Evolutionary conservation across 805 yeast species (phyloP), one percentile per base, ranked within the genome.

Genomic region (Diddensiella santjacobensis): DNA sequence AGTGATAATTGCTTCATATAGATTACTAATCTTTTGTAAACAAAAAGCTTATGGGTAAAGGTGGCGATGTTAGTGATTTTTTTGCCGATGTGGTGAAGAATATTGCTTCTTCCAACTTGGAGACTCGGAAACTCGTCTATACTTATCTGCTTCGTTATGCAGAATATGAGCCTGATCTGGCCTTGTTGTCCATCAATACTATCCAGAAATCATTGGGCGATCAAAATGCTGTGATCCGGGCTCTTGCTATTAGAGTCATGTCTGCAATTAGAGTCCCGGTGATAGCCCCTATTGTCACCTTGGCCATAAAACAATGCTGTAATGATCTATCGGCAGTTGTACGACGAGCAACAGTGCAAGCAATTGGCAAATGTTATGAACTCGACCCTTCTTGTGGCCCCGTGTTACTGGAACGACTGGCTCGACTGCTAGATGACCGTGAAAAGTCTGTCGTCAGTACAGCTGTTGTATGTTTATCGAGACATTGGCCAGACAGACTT

Each of bases 31-130:
- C 11, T 13, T 13, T 13, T n/a, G n/a, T n/a, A n/a, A n/a, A n/a
- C n/a, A n/a, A n/a, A n/a, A 17, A 51, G 48, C 54, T 62, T 18
- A 61, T 60, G 57, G 64, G 66, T 19, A 52, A 53, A 24, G 72
- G 71, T 11, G 60, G 71, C 45, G 75, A 76, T 23, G 69, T 75
- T 6, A 55, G 71, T 3, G 71, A 67, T 50, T 77, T 69, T 60
- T 91, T 87, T 71, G 88, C 97, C 0, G 90, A 86, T 59, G 93
- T 93, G 3, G 84, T 93, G 48, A 91, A 90, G 65, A 89, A 89
- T 64, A 81, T 90, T 30, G 84, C 87, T 4, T 81, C 91, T 17
- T 66, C 70, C 42, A 78, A 80, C 48, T 61, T 78, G 33, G 83
- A 81, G 53, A 77, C 87, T 23, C 79, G 87, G 51, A 80, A 83